A percentile compares a stretch with the other conserved stretches of the same genome.
These are phyloP conservation scores for Microbotryomycetes sp. DNA, from an alignment of 1,284 basidiomycete species.

Conservation along the genomic window DNA sequence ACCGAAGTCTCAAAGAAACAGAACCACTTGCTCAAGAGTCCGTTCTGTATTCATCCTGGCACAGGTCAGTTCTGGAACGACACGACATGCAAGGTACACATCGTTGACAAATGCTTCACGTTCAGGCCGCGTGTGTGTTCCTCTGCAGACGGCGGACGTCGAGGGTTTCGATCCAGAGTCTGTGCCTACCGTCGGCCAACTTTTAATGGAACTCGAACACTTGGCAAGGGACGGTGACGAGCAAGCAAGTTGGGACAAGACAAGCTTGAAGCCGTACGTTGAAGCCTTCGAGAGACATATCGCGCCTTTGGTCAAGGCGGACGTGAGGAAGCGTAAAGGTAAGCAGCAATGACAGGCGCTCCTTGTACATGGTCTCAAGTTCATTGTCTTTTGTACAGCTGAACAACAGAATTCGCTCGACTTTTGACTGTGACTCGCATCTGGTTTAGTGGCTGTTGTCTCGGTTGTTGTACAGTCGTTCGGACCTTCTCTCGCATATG, in stretches of 20 bases:
- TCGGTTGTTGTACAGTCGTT: too few species aligned
- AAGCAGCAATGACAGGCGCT: background rate
- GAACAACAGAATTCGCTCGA: too few species aligned
- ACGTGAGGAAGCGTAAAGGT: slow-evolving; percentile 29
- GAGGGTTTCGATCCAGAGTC: slow-evolving; percentile 74
- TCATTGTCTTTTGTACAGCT: too few species aligned
- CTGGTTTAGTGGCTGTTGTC: too few species aligned
- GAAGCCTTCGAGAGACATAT: slow-evolving; percentile 77
- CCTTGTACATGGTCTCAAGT: too few species aligned
- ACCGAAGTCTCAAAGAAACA: slow-evolving; percentile 94
- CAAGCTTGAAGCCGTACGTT: slow-evolving; percentile 72
- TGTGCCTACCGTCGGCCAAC: slow-evolving; percentile 78
- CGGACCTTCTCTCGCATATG: too few species aligned
- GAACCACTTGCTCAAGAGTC: slow-evolving; percentile 96
- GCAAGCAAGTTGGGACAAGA: slow-evolving; percentile 46
- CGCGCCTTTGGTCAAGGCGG: slow-evolving; percentile 44
- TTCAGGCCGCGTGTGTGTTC: slow-evolving; percentile 85
- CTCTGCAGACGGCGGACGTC: slow-evolving; percentile 61
- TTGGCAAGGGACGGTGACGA: slow-evolving; percentile 38
- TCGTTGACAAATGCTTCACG: too few species aligned
- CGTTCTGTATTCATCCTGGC: slow-evolving; percentile 94
- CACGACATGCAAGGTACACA: too few species aligned
- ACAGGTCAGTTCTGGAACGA: slow-evolving; percentile 54
- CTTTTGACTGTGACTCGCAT: too few species aligned
- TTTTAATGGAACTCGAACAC: slow-evolving; percentile 64